phyloP scores from a whole-genome alignment of 2,329 filamentous ascomycete species.

The Aspergillus ochraceoroseus region DNA sequence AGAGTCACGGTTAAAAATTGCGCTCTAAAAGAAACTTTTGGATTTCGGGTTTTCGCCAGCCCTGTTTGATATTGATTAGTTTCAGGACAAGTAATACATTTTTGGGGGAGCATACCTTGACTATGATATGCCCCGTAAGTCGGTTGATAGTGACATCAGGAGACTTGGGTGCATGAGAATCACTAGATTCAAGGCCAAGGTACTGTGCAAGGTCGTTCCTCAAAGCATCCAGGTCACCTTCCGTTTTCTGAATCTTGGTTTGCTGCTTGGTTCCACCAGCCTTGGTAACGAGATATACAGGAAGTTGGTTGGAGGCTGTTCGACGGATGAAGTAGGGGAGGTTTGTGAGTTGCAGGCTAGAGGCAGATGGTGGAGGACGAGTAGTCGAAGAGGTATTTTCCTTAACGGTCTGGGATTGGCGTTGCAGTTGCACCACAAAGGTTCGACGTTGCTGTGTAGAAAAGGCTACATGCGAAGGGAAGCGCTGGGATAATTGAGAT shows the following conservation, averaged over 20 bases:
- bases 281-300: conserved; percentile 71
- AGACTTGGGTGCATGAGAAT: conserved; percentile 30
- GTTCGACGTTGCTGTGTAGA: conserved; percentile 32
- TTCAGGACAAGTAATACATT: not conserved
- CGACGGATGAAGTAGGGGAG: conserved; percentile 67
- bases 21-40: conserved; percentile 46
- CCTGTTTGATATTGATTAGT: conserved; percentile 34
- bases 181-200: conserved; percentile 53
- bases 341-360: conserved; percentile 39
- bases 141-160: conserved; percentile 49
- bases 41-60: conserved; percentile 49
- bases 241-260: conserved; percentile 72
- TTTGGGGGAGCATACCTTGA: conserved; percentile 55
- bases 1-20: conserved; percentile 35
- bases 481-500: conserved; percentile 22
- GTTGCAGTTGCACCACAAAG: conserved; percentile 37
- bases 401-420: conserved; percentile 35
- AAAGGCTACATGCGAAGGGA: conserved; percentile 17
- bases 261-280: conserved; percentile 69
- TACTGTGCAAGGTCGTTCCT: conserved; percentile 58
- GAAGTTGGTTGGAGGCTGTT: conserved; percentile 64
- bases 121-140: conserved; percentile 66
- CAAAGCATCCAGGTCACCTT: conserved; percentile 64
- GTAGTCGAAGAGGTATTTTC: conserved; percentile 22
- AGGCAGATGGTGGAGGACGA: conserved; percentile 31